Evolutionary conservation across 148 eudicot species (phyloP), one percentile per base, ranked within the genome.

Genomic region (Rhododendron henanense): DNA sequence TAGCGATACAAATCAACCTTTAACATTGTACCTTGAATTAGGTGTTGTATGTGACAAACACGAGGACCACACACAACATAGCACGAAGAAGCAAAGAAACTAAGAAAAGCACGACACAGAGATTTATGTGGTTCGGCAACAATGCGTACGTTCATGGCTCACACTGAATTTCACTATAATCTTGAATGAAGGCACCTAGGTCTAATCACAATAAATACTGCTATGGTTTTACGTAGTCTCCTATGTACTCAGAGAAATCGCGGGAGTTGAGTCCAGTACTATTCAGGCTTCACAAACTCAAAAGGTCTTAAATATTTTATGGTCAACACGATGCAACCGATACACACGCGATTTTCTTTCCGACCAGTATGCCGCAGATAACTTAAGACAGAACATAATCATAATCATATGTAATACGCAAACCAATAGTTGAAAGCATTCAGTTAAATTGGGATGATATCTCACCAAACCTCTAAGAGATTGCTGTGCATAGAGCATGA

Each of bases 391-490:
- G 35, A 25, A 67, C n/a, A n/a, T n/a, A n/a, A n/a, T n/a, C 31
- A 28, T 10, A 69, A 28, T 65, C 5, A 28, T 10, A 25, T n/a
- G 16, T 10, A 69, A 4, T 10, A 69, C 75, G 11, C 33, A 69
- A 13, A 28, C 37, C 75, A 31, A 4, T 31, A 69, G 13, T 28
- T 4, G 75, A 69, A 83, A 23, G 3, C n/a, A 74, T 44, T 85
- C 14, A 21, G 47, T 53, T 23, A 69, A 53, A 51, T 87, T 63
- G 86, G 93, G 86, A 83, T 81, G 82, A 89, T 85, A 86, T 87
- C 95, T 94, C 91, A 95, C 98, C 99, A 97, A 92, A 88, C 99
- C 98, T 90, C 98, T 91, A 76, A 97, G 95, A 88, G 95, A 92
- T 88, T 94, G 93, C 82, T 97, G 96, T 28, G 96, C 98, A 85